Conservation (phyloP, 164 flowering plant species). For the Stephania yunnanensis region DNA sequence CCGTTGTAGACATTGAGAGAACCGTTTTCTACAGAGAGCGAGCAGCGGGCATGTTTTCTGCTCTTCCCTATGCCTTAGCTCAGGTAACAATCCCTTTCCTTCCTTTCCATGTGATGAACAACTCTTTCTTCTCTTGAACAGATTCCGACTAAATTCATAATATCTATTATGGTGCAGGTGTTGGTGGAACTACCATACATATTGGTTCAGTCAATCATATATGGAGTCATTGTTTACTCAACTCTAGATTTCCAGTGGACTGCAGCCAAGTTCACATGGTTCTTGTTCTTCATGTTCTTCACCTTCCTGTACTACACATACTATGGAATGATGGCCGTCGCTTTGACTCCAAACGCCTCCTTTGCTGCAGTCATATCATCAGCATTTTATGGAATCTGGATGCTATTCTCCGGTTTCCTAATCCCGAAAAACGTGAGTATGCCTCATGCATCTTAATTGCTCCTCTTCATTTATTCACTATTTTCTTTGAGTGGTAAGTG, state of each 20-base stretch:
- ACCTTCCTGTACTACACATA: constrained; percentile 24
- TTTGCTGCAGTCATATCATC: constrained; percentile 18
- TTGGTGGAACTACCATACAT: constrained; percentile 19
- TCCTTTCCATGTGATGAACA: neutral
- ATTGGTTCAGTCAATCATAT: constrained; percentile 13
- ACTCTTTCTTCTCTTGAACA: neutral
- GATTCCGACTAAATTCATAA: neutral
- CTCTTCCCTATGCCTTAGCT: constrained; percentile 11
- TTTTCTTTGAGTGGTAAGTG: neutral
- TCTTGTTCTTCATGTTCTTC: constrained; percentile 25
- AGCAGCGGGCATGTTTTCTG: constrained; percentile 11
- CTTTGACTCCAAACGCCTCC: constrained; percentile 19
- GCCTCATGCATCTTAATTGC: neutral
- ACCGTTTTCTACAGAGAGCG: constrained; percentile 14
- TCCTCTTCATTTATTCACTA: neutral
- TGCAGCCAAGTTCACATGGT: constrained; percentile 22
- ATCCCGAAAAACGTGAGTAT: constrained; percentile 21
- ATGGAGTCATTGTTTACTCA: constrained; percentile 18
- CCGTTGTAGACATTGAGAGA: constrained; percentile 9
- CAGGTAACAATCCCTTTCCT: constrained; percentile 1
- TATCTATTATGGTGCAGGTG: constrained; percentile 17
- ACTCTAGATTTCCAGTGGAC: constrained; percentile 23
- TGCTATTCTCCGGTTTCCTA: constrained; percentile 26
- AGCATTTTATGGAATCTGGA: constrained; percentile 23
- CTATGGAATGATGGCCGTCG: constrained; percentile 28